Evolutionary conservation across 192 early-diverging fungal genomes (phyloP), one percentile per base, ranked within the genome.

Genomic region (Entomortierella parvispora): DNA sequence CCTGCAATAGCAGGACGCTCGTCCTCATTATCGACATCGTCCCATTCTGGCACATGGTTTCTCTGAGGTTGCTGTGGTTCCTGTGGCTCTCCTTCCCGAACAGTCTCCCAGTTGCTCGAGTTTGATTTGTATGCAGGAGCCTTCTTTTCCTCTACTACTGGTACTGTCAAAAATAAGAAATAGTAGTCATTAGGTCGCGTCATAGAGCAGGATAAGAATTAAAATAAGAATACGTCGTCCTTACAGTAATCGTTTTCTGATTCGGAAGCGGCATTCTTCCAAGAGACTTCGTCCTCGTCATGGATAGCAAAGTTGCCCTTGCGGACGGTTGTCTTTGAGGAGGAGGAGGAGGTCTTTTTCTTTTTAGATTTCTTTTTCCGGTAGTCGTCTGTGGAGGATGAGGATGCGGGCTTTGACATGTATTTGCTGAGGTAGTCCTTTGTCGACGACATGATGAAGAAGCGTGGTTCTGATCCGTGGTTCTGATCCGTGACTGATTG

Each of bases 21-120:
- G 32, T 77, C 74, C 40, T 77, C 74, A 25, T 68, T 64, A 28
- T 77, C 74, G 23, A 77, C 74, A 77, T 77, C 74, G 4, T 77
- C 74, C 74, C 74, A 77, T 32, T 77, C 74, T 50, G 74, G 74
- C 4, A 77, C 47, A 32, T 64, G 55, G 22, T 77, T 77, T 7
- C 74, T 47, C 43, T 77, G 74, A 1, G 65, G 45, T 9, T 58
- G 65, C 12, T 65, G 61, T 28, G 70, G 56, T 22, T 77, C 74
- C 12, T 65, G 61, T 28, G 70, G 56, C 31, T 77, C 74, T 6
- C 65, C 74, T 45, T 77, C 63, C 12, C 74, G 65, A 14, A 77
- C 48, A 4, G 53, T 77, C 20, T 58, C 48, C 74, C 74, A 77
- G 40, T 37, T 77, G 61, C 74, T 77, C 3, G 74, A 77, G 17